These are phyloP conservation scores for Rubia peregrina DNA, from an alignment of 305 asterid genomes.

Conservation along the genomic window DNA sequence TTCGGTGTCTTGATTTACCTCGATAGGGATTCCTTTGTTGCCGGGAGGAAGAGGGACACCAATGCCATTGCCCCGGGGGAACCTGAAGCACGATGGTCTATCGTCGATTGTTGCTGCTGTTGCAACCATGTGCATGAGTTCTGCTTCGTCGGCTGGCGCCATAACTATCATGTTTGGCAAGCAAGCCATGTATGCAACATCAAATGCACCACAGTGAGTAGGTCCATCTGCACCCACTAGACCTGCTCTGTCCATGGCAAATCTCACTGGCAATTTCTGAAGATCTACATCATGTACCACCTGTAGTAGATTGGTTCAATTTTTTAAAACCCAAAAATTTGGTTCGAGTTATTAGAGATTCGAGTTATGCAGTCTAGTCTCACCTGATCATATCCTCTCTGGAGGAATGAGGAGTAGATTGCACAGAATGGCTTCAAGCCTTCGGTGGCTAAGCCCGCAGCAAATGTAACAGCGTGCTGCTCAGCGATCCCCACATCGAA, in stretches of 20 bases:
- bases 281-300: conserved; percentile 86
- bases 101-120: conserved; percentile 69
- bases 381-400: conserved; percentile 83
- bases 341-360: too few relatives aligned
- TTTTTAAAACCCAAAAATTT: too few relatives aligned
- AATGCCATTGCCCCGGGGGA: conserved; percentile 68
- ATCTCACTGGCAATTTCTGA: conserved; percentile 71
- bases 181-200: conserved; percentile 73
- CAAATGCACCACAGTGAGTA: conserved; percentile 78
- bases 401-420: conserved; percentile 69
- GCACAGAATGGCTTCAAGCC: conserved; percentile 83
- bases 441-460: conserved; percentile 77
- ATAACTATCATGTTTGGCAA: conserved; percentile 82
- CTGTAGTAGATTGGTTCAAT: conserved; percentile 24
- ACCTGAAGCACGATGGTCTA: conserved; percentile 71
- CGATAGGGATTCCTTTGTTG: conserved; percentile 59
- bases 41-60: conserved; percentile 53
- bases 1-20: conserved; percentile 27
- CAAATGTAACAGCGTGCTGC: conserved; percentile 78
- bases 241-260: conserved; percentile 83
- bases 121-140: conserved; percentile 82
- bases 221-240: conserved; percentile 85
- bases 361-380: neutral
- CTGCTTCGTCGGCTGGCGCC: conserved; percentile 81
- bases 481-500: conserved; percentile 83